Conservation (phyloP, 441 rosid genomes). For the Pelargonium myrrhifolium region DNA sequence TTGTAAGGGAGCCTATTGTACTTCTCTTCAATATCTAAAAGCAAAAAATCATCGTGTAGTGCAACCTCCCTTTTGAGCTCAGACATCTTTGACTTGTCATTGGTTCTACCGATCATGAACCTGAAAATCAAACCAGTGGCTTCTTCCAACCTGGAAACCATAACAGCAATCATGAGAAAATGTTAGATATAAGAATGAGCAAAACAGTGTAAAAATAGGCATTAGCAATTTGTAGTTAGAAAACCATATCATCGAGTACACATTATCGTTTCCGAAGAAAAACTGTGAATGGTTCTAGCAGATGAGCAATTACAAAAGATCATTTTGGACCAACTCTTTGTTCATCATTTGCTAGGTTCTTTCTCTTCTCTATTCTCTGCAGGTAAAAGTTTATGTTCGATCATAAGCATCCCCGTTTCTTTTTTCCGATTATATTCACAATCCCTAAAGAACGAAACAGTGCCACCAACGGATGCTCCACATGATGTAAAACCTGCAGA, state of each 20-base stretch:
- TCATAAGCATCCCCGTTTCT: not conserved
- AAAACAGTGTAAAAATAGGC: not conserved
- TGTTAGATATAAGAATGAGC: not conserved
- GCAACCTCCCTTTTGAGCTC: constrained; percentile 62
- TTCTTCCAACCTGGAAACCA: constrained; percentile 63
- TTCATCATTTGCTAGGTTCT: not conserved
- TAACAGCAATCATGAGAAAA: not conserved
- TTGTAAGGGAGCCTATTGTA: constrained; percentile 95
- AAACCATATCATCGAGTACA: too few species aligned
- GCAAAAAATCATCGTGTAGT: constrained; percentile 73
- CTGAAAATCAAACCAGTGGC: constrained; percentile 74
- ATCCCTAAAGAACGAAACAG: too few species aligned
- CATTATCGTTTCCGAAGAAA: not conserved
- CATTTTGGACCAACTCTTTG: not conserved
- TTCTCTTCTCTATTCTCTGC: not conserved
- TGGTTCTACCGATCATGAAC: constrained; percentile 69
- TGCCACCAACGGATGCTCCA: too few species aligned
- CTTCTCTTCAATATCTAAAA: constrained; percentile 85
- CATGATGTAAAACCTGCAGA: too few species aligned
- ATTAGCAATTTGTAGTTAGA: not conserved
- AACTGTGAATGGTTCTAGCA: not conserved
- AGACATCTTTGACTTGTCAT: constrained; percentile 46
- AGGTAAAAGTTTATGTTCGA: not conserved
- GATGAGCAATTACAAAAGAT: not conserved
- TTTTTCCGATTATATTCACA: too few species aligned